Conservation (phyloP, 108 stramenopile species). For the Pseudonitzschia multistriata region DNA sequence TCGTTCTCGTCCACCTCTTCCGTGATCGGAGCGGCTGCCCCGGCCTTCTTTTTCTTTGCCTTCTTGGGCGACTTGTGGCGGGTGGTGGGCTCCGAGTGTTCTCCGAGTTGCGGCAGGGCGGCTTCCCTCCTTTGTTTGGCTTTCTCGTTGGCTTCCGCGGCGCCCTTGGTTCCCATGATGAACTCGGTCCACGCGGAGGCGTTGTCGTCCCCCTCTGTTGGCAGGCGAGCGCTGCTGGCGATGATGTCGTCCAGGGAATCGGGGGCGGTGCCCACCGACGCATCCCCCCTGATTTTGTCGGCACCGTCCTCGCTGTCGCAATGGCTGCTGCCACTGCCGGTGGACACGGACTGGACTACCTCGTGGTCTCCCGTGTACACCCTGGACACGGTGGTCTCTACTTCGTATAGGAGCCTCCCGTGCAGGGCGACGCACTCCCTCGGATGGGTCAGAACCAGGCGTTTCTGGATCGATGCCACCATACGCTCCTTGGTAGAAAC, state of each 20-base stretch:
- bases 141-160: not conserved
- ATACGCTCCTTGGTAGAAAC: not conserved
- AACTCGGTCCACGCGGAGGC: slow-evolving; percentile 10
- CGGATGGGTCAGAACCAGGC: not conserved
- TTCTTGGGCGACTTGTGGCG: not conserved
- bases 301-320: not conserved
- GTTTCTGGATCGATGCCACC: not conserved
- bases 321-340: not conserved
- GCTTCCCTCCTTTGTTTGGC: not conserved
- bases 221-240: not conserved
- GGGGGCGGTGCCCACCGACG: not conserved
- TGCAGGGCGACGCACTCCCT: not conserved
- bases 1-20: too few species aligned
- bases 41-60: not conserved
- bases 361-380: not conserved
- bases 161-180: not conserved
- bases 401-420: not conserved
- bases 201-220: not conserved
- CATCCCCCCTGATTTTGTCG: not conserved
- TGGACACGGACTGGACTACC: not conserved
- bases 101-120: not conserved
- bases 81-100: not conserved
- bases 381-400: not conserved
- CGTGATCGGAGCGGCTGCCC: too few species aligned
- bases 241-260: slow-evolving; percentile 9